These are phyloP conservation scores for Stagonosporopsis vannaccii DNA, from an alignment of 2,329 filamentous ascomycete genomes.

Conservation along the genomic window DNA sequence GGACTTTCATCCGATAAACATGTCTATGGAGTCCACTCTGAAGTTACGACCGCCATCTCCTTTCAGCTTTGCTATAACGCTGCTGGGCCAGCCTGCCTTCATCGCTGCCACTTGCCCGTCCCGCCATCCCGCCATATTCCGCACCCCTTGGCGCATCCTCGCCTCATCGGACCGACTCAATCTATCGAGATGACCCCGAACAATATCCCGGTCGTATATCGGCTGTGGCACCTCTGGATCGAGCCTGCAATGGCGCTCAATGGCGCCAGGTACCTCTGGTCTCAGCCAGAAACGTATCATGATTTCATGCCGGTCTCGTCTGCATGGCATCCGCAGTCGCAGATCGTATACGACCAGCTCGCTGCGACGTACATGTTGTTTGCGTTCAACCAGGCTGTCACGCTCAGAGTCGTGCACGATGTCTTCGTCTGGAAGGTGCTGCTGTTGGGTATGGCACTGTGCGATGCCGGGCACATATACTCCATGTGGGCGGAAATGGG, in stretches of 20 bases:
- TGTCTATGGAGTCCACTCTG: not conserved
- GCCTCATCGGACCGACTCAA: not conserved
- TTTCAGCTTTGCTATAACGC: not conserved
- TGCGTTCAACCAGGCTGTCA: conserved; percentile 76
- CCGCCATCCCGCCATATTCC: not conserved
- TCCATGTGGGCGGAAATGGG: conserved; percentile 46
- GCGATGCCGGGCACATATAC: conserved; percentile 75
- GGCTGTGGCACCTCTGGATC: conserved; percentile 75
- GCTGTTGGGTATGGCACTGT: conserved; percentile 72
- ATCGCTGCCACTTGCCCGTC: not conserved
- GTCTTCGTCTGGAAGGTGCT: conserved; percentile 73
- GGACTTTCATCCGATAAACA: not conserved
- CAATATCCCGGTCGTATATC: conserved; percentile 65
- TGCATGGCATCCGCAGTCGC: conserved; percentile 46
- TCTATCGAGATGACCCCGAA: conserved; percentile 23
- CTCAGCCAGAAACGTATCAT: conserved; percentile 65
- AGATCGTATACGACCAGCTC: conserved; percentile 74
- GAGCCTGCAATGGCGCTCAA: conserved; percentile 65
- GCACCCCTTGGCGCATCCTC: not conserved
- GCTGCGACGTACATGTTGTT: conserved; percentile 80
- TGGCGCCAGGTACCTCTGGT: conserved; percentile 62
- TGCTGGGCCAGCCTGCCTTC: not conserved
- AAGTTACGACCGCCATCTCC: not conserved
- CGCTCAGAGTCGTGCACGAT: conserved; percentile 73
- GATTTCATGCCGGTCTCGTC: conserved; percentile 63